Evolutionary conservation across 768 basidiomycete species (phyloP).

Genomic region (Coprinellus aureogranulatus): DNA sequence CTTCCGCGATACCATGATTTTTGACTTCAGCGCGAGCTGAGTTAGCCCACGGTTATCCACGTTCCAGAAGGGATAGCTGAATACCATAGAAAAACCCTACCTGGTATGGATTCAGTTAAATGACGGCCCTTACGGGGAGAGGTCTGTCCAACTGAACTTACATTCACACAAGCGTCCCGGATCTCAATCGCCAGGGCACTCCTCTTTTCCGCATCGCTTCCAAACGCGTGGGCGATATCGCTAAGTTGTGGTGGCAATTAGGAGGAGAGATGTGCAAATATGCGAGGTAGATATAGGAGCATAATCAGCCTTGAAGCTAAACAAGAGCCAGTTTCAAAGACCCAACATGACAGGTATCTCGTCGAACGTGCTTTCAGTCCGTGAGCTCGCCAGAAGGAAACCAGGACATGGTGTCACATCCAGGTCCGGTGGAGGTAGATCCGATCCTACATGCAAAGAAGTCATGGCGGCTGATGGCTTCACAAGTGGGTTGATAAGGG

Average conservation of each 20-base stretch:
- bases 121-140: not conserved
- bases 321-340: conserved; percentile 11
- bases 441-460: not conserved
- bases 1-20: conserved; percentile 68
- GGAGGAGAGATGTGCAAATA: too few species aligned
- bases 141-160: conserved; percentile 19
- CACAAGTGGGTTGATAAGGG: too few species aligned
- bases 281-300: too few species aligned
- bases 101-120: conserved; percentile 28
- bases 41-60: too few species aligned
- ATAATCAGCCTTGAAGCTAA: not conserved
- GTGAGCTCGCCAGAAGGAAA: conserved; percentile 17
- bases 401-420: conserved; percentile 7
- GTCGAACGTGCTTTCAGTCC: conserved; percentile 41
- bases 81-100: conserved; percentile 85
- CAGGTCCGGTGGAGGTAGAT: not conserved
- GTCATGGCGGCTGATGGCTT: too few species aligned
- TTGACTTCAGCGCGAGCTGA: too few species aligned
- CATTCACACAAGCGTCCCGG: conserved; percentile 67
- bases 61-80: not conserved
- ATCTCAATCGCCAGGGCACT: conserved; percentile 57
- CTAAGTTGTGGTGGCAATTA: too few species aligned
- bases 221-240: conserved; percentile 47
- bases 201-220: conserved; percentile 35
- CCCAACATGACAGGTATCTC: conserved; percentile 50